Base-by-base conservation (phyloP, 1,284 basidiomycete genomes). In the Moniliophthora roreri region DNA sequence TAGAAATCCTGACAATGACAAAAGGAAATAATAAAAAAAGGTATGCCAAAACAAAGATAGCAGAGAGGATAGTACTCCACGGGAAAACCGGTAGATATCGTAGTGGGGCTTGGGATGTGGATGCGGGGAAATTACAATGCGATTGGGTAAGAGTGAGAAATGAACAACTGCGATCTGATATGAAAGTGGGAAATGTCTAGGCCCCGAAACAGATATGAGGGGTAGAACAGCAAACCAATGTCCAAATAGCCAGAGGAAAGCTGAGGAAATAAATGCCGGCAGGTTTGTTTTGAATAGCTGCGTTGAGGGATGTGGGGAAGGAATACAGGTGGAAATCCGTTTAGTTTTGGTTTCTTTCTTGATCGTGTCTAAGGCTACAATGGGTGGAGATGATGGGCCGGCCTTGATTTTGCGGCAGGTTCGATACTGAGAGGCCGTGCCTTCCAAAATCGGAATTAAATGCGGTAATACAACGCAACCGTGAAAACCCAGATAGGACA, bases 21-120 rank as follows among this genome's bases (percentile, higher is more conserved):
- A 53, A 41, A 41, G 13, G 32, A 44, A 39, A 42, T 24, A 26
- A 13, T 24, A 50, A 21, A 40, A 16, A 45, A 48, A 37, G 11
- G 28, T 32, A 32, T 32, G 28, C 28, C 28, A 32, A 32, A 32
- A 32, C 28, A 11, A 48, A 34, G 41, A 46, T 26, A 47, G 18
- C 32, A 42, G 23, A 35, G 24, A 35, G 10, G 45, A 37, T 9
- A 11, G 28, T 6, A 32, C 28, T 32, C 28, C 28, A 32, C 28
- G 28, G 28, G 28, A 32, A 21, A 23, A 41, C 39, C 16, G 39
- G 42, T 16, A 21, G 28, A 38, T 21, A 41, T 35, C 15, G 15
- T 36, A 42, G 21, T 11, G 23, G 16, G 24, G 34, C 28, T 21
- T 35, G 41, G 42, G 41, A 50, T 41, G n/a, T 40, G 11, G 38